A percentile compares a stretch with the other conserved stretches of the same genome.
Conservation (phyloP, 176 grass and related monocot species). For the Pontederia crassipes region DNA sequence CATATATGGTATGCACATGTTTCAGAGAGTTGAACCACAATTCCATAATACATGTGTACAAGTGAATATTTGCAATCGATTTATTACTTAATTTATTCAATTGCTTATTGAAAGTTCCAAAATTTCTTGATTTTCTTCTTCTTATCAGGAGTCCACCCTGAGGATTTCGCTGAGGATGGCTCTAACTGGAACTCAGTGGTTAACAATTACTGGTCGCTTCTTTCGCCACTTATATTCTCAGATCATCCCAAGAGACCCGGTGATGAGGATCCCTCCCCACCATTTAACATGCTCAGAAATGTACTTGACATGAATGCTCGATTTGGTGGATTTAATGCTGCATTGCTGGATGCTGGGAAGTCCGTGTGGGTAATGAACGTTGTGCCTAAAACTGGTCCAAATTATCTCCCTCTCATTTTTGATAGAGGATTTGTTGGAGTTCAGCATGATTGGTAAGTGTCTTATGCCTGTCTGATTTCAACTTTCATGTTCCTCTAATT, state of each 20-base stretch:
- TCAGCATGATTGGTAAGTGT: slow-evolving; percentile 87
- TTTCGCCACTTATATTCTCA: slow-evolving; percentile 95
- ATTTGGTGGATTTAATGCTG: slow-evolving; percentile 93
- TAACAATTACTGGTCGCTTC: slow-evolving; percentile 89
- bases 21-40: background rate
- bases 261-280: slow-evolving; percentile 89
- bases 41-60: background rate
- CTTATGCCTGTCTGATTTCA: background rate
- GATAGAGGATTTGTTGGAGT: slow-evolving; percentile 88
- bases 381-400: slow-evolving; percentile 59
- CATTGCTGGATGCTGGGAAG: slow-evolving; percentile 76
- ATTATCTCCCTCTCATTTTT: slow-evolving; percentile 80
- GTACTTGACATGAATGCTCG: slow-evolving; percentile 95
- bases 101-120: slow-evolving; percentile 16
- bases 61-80: no score
- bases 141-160: slow-evolving; percentile 48
- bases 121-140: slow-evolving; percentile 14
- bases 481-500: background rate
- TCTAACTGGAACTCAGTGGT: slow-evolving; percentile 67
- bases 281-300: slow-evolving; percentile 99
- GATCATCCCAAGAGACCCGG: slow-evolving; percentile 99
- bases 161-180: slow-evolving; percentile 68
- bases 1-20: slow-evolving; percentile 50
- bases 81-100: background rate
- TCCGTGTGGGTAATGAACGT: slow-evolving; percentile 99